Conservation (phyloP, 2,329 filamentous ascomycete genomes). For the Botrytis fragariae region DNA sequence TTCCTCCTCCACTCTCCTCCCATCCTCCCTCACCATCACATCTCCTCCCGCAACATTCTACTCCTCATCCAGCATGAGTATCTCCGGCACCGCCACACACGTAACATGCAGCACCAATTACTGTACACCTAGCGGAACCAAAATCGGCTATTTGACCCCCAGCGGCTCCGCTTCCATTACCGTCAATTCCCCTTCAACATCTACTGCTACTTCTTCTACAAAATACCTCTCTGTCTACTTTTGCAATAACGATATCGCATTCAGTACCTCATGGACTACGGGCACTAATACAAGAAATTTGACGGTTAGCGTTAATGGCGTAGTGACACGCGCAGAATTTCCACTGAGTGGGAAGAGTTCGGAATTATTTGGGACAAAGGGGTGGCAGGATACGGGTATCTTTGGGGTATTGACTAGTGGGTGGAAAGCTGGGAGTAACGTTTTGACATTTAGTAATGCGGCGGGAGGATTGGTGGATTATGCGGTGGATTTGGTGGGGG, state of each 20-base stretch:
- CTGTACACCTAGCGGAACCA: conserved; percentile 31
- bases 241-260: conserved; percentile 33
- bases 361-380: conserved; percentile 28
- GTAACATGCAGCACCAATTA: conserved; percentile 25
- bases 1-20: conserved; percentile 21
- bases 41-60: conserved; percentile 39
- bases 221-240: conserved; percentile 30
- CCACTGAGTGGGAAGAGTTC: conserved; percentile 32
- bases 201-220: neutral
- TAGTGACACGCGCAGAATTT: conserved; percentile 28
- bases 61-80: conserved; percentile 54
- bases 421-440: conserved; percentile 27
- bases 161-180: conserved; percentile 23
- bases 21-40: conserved; percentile 22
- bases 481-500: conserved; percentile 41
- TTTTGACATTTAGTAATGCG: conserved; percentile 39
- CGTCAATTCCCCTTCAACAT: conserved; percentile 19
- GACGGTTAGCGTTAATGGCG: conserved; percentile 31
- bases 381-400: conserved; percentile 33
- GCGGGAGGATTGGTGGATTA: conserved; percentile 35
- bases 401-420: conserved; percentile 30
- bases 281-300: conserved; percentile 35
- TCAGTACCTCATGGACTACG: conserved; percentile 25
- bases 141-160: conserved; percentile 28
- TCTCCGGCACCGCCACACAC: conserved; percentile 42